Percentiles rank a stretch among this genome's conserved stretches.
These are phyloP conservation scores for Boletus rex-veris DNA, from an alignment of 768 basidiomycete genomes.

Conservation along the genomic window DNA sequence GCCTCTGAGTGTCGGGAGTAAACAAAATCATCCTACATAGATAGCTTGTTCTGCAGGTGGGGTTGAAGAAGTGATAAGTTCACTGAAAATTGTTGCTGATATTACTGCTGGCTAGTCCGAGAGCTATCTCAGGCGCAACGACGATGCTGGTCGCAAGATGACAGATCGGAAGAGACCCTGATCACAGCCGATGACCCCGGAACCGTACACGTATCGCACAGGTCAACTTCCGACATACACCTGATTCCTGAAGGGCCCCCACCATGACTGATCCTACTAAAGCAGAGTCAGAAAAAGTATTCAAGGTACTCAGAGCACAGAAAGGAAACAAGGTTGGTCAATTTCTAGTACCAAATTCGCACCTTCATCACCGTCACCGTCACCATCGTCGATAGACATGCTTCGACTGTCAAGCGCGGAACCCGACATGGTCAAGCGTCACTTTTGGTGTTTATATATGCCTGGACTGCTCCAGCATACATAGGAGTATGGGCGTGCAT, in stretches of 20 bases:
- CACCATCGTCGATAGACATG: constrained; percentile 54
- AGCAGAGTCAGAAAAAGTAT: constrained; percentile 82
- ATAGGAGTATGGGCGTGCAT: constrained; percentile 97
- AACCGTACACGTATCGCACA: constrained; percentile 18
- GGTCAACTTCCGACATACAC: constrained; percentile 4
- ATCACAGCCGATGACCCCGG: constrained; percentile 18
- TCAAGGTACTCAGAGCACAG: constrained; percentile 75
- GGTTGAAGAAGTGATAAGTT: no score
- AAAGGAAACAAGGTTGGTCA: constrained; percentile 81
- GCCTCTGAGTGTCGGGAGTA: no score
- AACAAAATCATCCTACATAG: no score
- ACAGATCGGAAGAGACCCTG: constrained; percentile 7
- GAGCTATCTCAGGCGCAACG: no score
- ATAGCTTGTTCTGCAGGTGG: no score
- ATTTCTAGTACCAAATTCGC: background rate
- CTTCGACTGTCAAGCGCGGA: constrained; percentile 93
- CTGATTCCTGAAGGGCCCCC: background rate
- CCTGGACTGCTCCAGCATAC: constrained; percentile 91
- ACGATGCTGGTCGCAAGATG: background rate
- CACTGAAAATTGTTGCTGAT: no score
- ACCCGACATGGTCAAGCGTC: constrained; percentile 97
- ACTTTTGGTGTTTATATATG: constrained; percentile 98
- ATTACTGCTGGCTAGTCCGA: no score
- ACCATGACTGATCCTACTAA: constrained; percentile 76
- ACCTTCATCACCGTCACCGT: constrained; percentile 2